Base-by-base conservation (phyloP, 805 yeast genomes). In the Metschnikowia cubensis region DNA sequence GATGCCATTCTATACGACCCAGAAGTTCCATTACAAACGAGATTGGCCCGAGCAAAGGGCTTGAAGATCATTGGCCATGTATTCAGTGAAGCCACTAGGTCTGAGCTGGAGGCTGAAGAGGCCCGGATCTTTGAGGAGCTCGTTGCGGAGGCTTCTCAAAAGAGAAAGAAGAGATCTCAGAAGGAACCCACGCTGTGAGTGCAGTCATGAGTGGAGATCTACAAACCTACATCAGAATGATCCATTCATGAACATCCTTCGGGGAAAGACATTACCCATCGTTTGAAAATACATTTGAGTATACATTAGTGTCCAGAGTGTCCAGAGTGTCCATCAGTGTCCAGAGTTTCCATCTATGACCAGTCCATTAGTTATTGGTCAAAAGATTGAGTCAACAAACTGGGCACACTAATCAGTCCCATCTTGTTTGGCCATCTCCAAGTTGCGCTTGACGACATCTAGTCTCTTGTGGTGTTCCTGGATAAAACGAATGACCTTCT, bases 61-160 rank as follows among this genome's bases (percentile, higher is more conserved):
- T 66, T 87, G 60, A 68, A 77, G 32, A 55, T 82, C 15, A 70
- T 87, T 52, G 94, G 92, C 4, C 76, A 73, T 21, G 84, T 84
- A 14, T 87, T 87, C 66, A 67, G 71, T 20, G 68, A 72, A 29
- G 78, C 84, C 0, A 73, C 77, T 44, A 75, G 95, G 65, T 78
- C 85, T 6, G 81, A 82, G 52, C 82, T 74, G 34, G 91, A 86
- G 60, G 89, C 81, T 50, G 87, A 81, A 60, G 94, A 86, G 57
- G 89, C 89, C 2, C 81, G 86, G 55, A 76, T 87, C 7, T 87
- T 87, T 61, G 95, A 87, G 67, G 87, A 85, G 53, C 68, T 85
- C 47, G 84, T 83, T 17, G 77, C 77, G 4, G 77, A 74, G 54
- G 74, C 79, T 4, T 65, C 73, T 22, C 67, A 72, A 62, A 73